phyloP scores from a whole-genome alignment of 495 filamentous ascomycete genomes.

The Xylaria castorea region DNA sequence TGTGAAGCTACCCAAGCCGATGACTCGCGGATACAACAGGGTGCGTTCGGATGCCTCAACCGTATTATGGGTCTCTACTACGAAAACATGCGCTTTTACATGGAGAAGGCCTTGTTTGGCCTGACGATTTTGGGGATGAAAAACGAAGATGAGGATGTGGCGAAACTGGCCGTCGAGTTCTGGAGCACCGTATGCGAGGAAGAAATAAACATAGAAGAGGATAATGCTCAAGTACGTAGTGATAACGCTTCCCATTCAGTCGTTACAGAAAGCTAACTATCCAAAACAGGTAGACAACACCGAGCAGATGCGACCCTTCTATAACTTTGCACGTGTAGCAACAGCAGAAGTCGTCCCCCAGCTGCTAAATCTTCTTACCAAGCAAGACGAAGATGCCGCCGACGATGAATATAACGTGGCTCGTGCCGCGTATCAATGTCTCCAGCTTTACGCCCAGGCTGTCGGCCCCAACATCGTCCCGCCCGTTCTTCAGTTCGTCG shows the following conservation, averaged over 20 bases:
- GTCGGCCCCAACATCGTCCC: slow-evolving; percentile 80
- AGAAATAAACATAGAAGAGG: slow-evolving; percentile 95
- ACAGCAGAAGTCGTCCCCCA: slow-evolving; percentile 92
- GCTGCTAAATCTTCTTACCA: slow-evolving; percentile 83
- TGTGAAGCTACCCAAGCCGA: slow-evolving; percentile 96
- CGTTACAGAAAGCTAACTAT: slow-evolving; percentile 33
- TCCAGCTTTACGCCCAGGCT: slow-evolving; percentile 93
- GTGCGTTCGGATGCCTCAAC: slow-evolving; percentile 95
- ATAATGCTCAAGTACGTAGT: slow-evolving; percentile 79
- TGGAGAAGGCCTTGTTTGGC: slow-evolving; percentile 99
- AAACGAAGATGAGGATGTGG: slow-evolving; percentile 94
- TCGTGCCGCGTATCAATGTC: slow-evolving; percentile 93
- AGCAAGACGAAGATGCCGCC: slow-evolving; percentile 94
- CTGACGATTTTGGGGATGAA: slow-evolving; percentile 99
- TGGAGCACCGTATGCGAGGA: slow-evolving; percentile 99
- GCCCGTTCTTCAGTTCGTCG: slow-evolving; percentile 87
- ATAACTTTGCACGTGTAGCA: slow-evolving; percentile 89
- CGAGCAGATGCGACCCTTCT: slow-evolving; percentile 83
- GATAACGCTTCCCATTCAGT: not conserved
- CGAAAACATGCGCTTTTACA: slow-evolving; percentile 99
- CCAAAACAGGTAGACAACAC: slow-evolving; percentile 67
- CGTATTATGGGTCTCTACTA: slow-evolving; percentile 98
- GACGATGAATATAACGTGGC: slow-evolving; percentile 98
- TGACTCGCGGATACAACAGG: slow-evolving; percentile 89
- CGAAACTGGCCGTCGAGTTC: slow-evolving; percentile 97